Base-by-base conservation (phyloP, 2,329 filamentous ascomycete genomes). In the Aspergillus hiratsukae region DNA sequence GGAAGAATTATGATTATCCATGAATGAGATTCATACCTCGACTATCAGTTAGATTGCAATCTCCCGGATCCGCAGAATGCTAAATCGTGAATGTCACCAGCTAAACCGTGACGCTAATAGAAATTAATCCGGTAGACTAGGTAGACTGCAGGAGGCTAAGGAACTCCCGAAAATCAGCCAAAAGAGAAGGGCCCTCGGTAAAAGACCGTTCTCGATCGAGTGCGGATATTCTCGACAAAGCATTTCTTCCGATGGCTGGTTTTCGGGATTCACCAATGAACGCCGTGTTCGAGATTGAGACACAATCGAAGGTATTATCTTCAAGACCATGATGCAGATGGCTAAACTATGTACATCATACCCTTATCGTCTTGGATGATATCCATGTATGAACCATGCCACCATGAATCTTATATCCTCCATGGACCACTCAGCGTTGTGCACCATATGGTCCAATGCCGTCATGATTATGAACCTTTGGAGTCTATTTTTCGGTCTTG, bases 121-220 rank as follows among this genome's bases (percentile, higher is more conserved):
- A 35, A 35, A 35, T 17, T 17, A 17, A 35, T 35, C 31, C 19
- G n/a, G 40, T 43, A 21, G 40, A 41, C 37, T 4, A 19, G 14
- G n/a, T 9, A 41, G 37, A 43, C 40, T 21, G 19, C n/a, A 43
- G 6, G 19, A 21, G n/a, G 21, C 10, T 7, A 14, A 46, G 21
- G 19, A 23, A 7, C 27, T 25, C 43, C 43, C 43, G 19, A 46
- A 23, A 25, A 46, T 27, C n/a, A 46, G 41, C 41, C 19, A 45
- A 2, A 37, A 37, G 14, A 23, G 19, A 45, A 17, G 19, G 21
- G 41, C 19, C 57, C 55, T 60, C 58, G 56, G 58, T 58, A 58
- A 58, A 58, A 53, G 23, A 29, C 56, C 56, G 56, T 51, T 54
- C 56, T 52, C 51, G 50, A 49, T 55, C 35, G 21, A 54, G 54